Evolutionary conservation across 305 asterid species (phyloP), one percentile per base, ranked within the genome.

Genomic region (Solanum hybrid): DNA sequence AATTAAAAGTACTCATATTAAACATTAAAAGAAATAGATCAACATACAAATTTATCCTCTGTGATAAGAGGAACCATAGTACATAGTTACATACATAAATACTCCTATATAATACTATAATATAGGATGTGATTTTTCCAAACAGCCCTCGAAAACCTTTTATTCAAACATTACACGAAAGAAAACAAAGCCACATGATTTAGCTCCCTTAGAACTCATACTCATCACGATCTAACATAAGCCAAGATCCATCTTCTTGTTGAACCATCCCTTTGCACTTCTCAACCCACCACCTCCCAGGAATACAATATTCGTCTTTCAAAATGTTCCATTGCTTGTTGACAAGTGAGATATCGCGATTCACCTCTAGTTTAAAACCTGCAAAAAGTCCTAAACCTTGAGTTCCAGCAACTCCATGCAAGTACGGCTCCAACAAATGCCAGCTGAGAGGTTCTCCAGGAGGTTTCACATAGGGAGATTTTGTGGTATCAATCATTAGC

Each of bases 231-330:
- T 94, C 98, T 91, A 89, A 83, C 87, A 95, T 34, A 39, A 31
- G 86, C 98, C 98, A 95, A 22, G 96, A 89, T 65, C 99, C 98
- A 92, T 96, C 97, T 45, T 41, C 89, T 70, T 91, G 90, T 92
- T 95, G 98, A 88, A 92, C 95, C 97, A 96, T 95, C 4, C 99
- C 97, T 68, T 90, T 92, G 85, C 94, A 91, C 92, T 92, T 94
- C 83, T 93, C 93, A 86, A 94, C 83, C 97, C 96, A 95, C 99
- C 99, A 96, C 8, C 1, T 2, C 7, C 3, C 89, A 22, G 89
- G 86, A 27, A 88, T 11, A 1, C 45, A 26, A 81, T 94, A 89
- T 79, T 93, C 93, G 31, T 92, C 94, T 93, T 90, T 93, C 91
- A 96, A 57, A 10, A 79, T 91, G 91, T 93, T 92, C 76, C 89